These are phyloP conservation scores for Pythium aquatile DNA, from an alignment of 352 stramenopile species.

Conservation along the genomic window DNA sequence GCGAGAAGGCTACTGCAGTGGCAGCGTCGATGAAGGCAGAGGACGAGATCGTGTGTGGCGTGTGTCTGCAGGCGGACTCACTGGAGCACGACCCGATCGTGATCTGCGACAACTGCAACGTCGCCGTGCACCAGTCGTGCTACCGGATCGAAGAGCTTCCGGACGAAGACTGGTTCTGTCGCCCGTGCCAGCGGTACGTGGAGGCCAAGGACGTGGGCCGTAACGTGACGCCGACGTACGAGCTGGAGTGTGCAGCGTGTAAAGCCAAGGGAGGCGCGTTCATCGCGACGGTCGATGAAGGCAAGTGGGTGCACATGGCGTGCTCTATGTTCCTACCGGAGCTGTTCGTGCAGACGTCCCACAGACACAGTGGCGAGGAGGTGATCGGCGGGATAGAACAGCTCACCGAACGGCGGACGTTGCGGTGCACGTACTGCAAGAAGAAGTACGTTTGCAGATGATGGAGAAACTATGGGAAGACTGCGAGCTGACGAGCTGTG, in stretches of 20 bases:
- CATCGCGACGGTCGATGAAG: constrained; percentile 35
- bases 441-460: constrained; percentile 32
- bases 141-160: constrained; percentile 68
- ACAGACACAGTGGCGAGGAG: constrained; percentile 39
- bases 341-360: constrained; percentile 41
- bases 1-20: not conserved
- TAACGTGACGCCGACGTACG: constrained; percentile 51
- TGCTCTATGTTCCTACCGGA: constrained; percentile 84
- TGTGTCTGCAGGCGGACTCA: constrained; percentile 68
- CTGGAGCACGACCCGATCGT: constrained; percentile 73
- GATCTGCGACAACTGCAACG: constrained; percentile 72
- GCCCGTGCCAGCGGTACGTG: constrained; percentile 57
- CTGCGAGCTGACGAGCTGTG: constrained; percentile 2
- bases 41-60: constrained; percentile 57
- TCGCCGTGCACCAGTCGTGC: constrained; percentile 79
- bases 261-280: constrained; percentile 53
- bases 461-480: not conserved
- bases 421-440: constrained; percentile 78
- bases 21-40: constrained; percentile 21
- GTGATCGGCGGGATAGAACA: constrained; percentile 61
- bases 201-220: constrained; percentile 39
- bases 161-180: constrained; percentile 76
- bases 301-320: constrained; percentile 70
- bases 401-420: constrained; percentile 43
- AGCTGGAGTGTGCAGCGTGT: constrained; percentile 56